A percentile compares a stretch with the other conserved stretches of the same genome.
phyloP scores from a whole-genome alignment of 2,329 filamentous ascomycete genomes.

The Exophiala alcalophila region DNA sequence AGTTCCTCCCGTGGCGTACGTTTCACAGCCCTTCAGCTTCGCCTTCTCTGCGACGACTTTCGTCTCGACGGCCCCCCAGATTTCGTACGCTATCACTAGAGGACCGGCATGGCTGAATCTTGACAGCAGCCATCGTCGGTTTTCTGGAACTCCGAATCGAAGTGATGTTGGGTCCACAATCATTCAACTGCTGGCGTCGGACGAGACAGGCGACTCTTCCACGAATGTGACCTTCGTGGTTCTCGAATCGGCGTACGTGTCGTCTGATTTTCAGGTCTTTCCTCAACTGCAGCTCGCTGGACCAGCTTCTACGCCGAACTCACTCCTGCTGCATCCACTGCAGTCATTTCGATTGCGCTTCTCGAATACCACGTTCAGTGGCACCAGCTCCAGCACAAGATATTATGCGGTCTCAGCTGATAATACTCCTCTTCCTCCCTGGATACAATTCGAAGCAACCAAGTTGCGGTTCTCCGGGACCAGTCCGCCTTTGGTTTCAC shows the following conservation, averaged over 20 bases:
- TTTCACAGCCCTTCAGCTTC: conserved; percentile 53
- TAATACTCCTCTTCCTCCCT: conserved; percentile 80
- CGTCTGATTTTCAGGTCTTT: conserved; percentile 36
- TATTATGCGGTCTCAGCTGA: conserved; percentile 76
- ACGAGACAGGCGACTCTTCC: conserved; percentile 60
- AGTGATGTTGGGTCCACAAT: conserved; percentile 57
- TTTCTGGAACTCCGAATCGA: conserved; percentile 67
- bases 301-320: conserved; percentile 39
- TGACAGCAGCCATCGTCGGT: conserved; percentile 60
- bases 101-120: conserved; percentile 74
- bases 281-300: conserved; percentile 39
- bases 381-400: conserved; percentile 52
- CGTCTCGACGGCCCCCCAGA: conserved; percentile 51
- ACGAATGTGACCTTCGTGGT: conserved; percentile 71
- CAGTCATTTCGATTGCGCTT: conserved; percentile 66
- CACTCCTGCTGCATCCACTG: conserved; percentile 40
- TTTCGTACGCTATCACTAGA: conserved; percentile 64
- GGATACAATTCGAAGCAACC: conserved; percentile 70
- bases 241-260: conserved; percentile 47
- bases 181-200: conserved; percentile 68
- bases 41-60: conserved; percentile 62
- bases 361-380: conserved; percentile 65
- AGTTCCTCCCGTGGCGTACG: conserved; percentile 72
- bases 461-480: conserved; percentile 67
- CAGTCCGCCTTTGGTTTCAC: conserved; percentile 63